These are phyloP conservation scores for Leccinum sublutescens DNA, from an alignment of 768 basidiomycete species.

Conservation along the genomic window DNA sequence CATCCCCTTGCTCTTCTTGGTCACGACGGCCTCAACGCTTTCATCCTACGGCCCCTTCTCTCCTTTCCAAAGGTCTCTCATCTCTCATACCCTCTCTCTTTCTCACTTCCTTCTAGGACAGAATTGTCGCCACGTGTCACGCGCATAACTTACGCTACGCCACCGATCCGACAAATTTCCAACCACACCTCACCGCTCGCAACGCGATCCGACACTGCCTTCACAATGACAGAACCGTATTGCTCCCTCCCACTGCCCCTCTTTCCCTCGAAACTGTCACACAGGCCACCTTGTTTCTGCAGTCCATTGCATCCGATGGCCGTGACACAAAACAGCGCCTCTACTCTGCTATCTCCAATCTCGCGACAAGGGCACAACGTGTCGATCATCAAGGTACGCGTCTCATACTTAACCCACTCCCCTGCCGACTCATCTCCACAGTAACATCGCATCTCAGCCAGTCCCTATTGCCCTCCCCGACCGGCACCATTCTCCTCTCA, in stretches of 20 bases:
- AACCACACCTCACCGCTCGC: constrained; percentile 67
- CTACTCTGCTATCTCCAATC: constrained; percentile 34
- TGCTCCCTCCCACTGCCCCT: constrained; percentile 32
- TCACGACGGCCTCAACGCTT: constrained; percentile 57
- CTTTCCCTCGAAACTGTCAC: constrained; percentile 35
- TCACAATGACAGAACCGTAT: not conserved
- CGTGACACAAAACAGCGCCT: constrained; percentile 37
- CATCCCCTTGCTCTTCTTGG: constrained; percentile 44
- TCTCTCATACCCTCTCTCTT: not conserved
- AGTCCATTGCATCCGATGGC: constrained; percentile 34
- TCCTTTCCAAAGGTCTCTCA: constrained; percentile 60
- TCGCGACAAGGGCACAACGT: constrained; percentile 38
- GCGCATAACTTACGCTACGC: constrained; percentile 59
- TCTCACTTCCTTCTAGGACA: constrained; percentile 47
- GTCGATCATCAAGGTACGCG: constrained; percentile 47
- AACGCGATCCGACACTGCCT: constrained; percentile 66
- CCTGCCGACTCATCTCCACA: constrained; percentile 33
- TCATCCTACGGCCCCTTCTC: constrained; percentile 73
- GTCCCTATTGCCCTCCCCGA: constrained; percentile 42
- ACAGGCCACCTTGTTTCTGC: constrained; percentile 27
- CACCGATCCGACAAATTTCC: constrained; percentile 69
- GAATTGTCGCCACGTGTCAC: constrained; percentile 78
- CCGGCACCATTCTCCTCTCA: constrained; percentile 51
- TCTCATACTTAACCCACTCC: not conserved
- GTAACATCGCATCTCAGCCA: constrained; percentile 43